Conservation (phyloP, 805 yeast species). For the Ogataea methanolica region DNA sequence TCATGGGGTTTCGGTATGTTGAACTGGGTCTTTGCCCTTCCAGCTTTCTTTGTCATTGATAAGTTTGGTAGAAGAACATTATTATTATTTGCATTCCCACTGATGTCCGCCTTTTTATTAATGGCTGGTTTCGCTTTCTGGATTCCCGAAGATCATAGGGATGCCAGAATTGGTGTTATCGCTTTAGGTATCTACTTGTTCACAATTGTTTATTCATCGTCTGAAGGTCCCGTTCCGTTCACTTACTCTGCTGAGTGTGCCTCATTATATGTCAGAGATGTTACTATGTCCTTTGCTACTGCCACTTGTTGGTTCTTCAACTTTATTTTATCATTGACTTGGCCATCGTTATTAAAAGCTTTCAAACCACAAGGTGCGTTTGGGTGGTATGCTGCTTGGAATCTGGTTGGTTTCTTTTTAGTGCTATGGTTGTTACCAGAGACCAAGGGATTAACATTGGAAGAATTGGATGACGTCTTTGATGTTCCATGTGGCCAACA, state of each 20-base stretch:
- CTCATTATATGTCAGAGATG: conserved; percentile 72
- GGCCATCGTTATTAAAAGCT: conserved; percentile 67
- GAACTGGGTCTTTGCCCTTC: conserved; percentile 75
- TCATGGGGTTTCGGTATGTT: conserved; percentile 85
- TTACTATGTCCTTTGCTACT: conserved; percentile 78
- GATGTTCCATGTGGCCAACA: conserved; percentile 52
- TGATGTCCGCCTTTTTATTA: conserved; percentile 56
- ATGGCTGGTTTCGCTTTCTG: conserved; percentile 70
- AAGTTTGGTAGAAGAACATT: conserved; percentile 67
- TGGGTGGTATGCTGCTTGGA: conserved; percentile 88
- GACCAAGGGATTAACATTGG: conserved; percentile 67
- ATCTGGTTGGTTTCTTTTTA: conserved; percentile 61
- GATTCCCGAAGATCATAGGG: conserved; percentile 40
- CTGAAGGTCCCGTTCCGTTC: conserved; percentile 89
- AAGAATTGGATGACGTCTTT: conserved; percentile 73
- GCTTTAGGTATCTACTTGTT: conserved; percentile 71
- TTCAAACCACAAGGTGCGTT: conserved; percentile 82
- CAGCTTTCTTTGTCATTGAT: conserved; percentile 78
- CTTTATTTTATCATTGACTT: conserved; percentile 64
- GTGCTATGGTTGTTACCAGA: conserved; percentile 72
- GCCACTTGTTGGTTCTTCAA: conserved; percentile 74
- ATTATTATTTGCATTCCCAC: conserved; percentile 55
- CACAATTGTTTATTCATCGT: conserved; percentile 71
- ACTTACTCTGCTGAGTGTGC: conserved; percentile 84
- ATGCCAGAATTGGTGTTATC: conserved; percentile 63